These are phyloP conservation scores for Russula virescens DNA, from an alignment of 768 basidiomycete species.

Conservation along the genomic window DNA sequence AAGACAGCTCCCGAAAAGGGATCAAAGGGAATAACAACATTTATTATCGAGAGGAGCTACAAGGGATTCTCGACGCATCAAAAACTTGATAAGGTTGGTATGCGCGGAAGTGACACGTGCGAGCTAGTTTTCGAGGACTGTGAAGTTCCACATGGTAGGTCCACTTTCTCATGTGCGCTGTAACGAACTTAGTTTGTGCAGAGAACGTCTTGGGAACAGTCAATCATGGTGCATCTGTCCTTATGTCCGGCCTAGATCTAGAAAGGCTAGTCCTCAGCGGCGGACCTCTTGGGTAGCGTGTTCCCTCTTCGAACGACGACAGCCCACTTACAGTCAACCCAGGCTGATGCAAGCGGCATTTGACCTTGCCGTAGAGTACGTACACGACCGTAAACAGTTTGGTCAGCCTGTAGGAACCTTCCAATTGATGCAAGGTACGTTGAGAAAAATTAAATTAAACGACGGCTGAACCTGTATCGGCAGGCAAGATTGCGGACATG, in stretches of 20 bases:
- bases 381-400: slow-evolving; percentile 93
- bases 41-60: slow-evolving; percentile 80
- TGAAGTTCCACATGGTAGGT: slow-evolving; percentile 76
- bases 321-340: background rate
- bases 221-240: slow-evolving; percentile 74
- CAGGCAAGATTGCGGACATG: slow-evolving; percentile 87
- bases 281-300: slow-evolving; percentile 75
- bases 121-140: slow-evolving; percentile 91
- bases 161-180: slow-evolving; percentile 7
- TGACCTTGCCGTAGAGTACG: slow-evolving; percentile 79
- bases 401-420: slow-evolving; percentile 83
- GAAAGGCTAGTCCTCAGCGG: slow-evolving; percentile 90
- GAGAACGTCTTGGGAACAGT: slow-evolving; percentile 81
- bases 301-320: background rate
- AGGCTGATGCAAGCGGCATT: slow-evolving; percentile 93
- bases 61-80: slow-evolving; percentile 84
- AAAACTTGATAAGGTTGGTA: slow-evolving; percentile 93
- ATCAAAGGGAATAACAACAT: slow-evolving; percentile 88
- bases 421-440: slow-evolving; percentile 90
- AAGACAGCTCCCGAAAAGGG: slow-evolving; percentile 74
- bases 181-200: slow-evolving; percentile 29
- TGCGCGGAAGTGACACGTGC: slow-evolving; percentile 94
- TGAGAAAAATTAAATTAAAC: background rate
- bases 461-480: slow-evolving; percentile 19
- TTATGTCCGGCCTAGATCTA: slow-evolving; percentile 93